A percentile compares a stretch with the other conserved stretches of the same genome.
Conservation (phyloP, 2,329 filamentous ascomycete species). For the Dactylellina sp. region DNA sequence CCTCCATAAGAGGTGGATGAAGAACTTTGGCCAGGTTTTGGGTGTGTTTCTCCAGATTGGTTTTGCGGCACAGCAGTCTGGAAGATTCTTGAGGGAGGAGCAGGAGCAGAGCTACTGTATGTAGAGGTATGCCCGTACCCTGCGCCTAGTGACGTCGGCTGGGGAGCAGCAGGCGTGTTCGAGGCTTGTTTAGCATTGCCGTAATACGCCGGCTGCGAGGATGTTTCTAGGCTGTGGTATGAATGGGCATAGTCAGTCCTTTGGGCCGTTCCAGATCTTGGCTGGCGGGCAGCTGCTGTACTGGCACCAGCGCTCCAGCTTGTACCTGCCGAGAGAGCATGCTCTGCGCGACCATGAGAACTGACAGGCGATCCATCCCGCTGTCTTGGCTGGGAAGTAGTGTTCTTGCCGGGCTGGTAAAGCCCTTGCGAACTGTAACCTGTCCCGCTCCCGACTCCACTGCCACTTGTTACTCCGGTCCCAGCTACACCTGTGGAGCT, state of each 20-base stretch:
- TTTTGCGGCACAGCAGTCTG: not conserved
- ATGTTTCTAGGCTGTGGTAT: constrained; percentile 4
- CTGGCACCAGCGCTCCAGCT: constrained; percentile 25
- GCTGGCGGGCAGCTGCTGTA: not conserved
- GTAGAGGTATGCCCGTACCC: constrained; percentile 3
- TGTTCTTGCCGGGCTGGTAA: constrained; percentile 11
- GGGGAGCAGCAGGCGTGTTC: not conserved
- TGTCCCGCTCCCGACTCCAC: constrained; percentile 6
- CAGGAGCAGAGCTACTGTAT: constrained; percentile 19
- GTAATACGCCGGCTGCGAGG: constrained; percentile 21
- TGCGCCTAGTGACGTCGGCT: not conserved
- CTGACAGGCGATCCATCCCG: constrained; percentile 4
- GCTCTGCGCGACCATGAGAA: constrained; percentile 24
- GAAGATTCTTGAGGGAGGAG: not conserved
- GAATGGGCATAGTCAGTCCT: constrained; percentile 19
- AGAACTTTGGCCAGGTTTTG: constrained; percentile 20
- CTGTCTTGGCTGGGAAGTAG: constrained; percentile 15
- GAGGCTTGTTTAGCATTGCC: constrained; percentile 2
- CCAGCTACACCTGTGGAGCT: not conserved
- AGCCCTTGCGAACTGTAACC: constrained; percentile 19
- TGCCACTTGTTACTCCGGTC: constrained; percentile 4
- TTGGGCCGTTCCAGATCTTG: not conserved
- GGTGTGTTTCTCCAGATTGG: constrained; percentile 6
- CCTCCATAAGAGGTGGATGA: constrained; percentile 5
- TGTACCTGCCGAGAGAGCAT: constrained; percentile 12